Percentiles rank a stretch among this genome's conserved stretches.
Evolutionary conservation across 495 filamentous ascomycete species (phyloP).

Genomic region (Xanthoparmelia taractica): DNA sequence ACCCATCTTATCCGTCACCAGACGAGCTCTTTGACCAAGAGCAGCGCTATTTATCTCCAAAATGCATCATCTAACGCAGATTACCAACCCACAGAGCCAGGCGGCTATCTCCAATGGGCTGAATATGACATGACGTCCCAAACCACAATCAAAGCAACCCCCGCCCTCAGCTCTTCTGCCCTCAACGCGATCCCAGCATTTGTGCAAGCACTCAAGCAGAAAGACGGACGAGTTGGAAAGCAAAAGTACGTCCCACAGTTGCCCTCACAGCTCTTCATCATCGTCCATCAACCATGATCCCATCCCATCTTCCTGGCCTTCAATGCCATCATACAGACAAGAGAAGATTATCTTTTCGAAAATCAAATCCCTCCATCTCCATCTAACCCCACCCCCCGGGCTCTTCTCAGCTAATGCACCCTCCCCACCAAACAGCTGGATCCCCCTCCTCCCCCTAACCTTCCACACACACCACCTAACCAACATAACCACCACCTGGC

Average conservation of each 20-base stretch:
- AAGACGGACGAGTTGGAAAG: neutral
- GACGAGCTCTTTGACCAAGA: neutral
- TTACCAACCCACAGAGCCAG: constrained; percentile 24
- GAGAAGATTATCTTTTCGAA: too few species aligned
- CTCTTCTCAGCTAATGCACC: neutral
- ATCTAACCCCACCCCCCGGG: neutral
- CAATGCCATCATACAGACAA: too few species aligned
- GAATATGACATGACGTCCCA: constrained; percentile 25
- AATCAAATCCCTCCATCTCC: neutral
- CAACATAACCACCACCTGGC: neutral
- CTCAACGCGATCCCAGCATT: constrained; percentile 7
- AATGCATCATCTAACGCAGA: neutral
- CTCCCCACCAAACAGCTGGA: neutral
- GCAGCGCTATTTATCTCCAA: neutral
- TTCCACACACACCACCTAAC: neutral
- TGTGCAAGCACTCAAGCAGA: neutral
- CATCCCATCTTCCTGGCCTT: too few species aligned
- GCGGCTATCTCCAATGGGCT: constrained; percentile 33
- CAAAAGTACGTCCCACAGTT: neutral
- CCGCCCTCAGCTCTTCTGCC: neutral
- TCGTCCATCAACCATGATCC: too few species aligned
- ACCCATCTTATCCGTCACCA: neutral
- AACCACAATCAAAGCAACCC: neutral
- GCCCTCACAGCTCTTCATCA: too few species aligned
- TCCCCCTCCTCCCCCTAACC: constrained; percentile 1